Evolutionary conservation across 371 early-diverging fungal species (phyloP).

Genomic region (Syncephalastrum monosporum): DNA sequence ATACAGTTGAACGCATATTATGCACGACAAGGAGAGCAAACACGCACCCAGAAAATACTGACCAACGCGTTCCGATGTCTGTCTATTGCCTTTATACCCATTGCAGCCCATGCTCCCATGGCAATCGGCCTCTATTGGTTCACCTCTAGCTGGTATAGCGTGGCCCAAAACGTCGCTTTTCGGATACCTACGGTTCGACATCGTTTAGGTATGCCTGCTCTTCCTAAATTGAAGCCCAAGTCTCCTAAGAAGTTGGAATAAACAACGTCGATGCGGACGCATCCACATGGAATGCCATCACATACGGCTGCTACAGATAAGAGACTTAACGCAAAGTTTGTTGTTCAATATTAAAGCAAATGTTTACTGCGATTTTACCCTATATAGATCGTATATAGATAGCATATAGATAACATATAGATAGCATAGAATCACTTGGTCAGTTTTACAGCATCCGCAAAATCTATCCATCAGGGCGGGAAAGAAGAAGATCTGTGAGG

Average conservation of each 20-base stretch:
- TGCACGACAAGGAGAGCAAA: constrained; percentile 41
- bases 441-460: no score
- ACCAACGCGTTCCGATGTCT: constrained; percentile 58
- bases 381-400: no score
- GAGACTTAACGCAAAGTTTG: no score
- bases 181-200: constrained; percentile 37
- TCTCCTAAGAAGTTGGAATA: background rate
- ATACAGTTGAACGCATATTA: constrained; percentile 51
- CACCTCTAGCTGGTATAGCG: constrained; percentile 62
- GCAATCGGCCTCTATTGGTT: constrained; percentile 65
- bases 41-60: constrained; percentile 42
- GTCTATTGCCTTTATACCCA: constrained; percentile 64
- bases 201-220: constrained; percentile 21
- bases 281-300: no score
- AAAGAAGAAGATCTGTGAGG: no score
- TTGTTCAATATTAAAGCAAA: no score
- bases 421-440: no score
- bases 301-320: no score
- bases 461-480: no score
- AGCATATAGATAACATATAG: no score
- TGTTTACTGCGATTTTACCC: no score
- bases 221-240: background rate
- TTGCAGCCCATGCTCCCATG: constrained; percentile 73
- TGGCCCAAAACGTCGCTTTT: constrained; percentile 57
- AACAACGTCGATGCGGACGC: no score